Base-by-base conservation (phyloP, 352 stramenopile genomes). In the Globisporangium sylvaticum region DNA sequence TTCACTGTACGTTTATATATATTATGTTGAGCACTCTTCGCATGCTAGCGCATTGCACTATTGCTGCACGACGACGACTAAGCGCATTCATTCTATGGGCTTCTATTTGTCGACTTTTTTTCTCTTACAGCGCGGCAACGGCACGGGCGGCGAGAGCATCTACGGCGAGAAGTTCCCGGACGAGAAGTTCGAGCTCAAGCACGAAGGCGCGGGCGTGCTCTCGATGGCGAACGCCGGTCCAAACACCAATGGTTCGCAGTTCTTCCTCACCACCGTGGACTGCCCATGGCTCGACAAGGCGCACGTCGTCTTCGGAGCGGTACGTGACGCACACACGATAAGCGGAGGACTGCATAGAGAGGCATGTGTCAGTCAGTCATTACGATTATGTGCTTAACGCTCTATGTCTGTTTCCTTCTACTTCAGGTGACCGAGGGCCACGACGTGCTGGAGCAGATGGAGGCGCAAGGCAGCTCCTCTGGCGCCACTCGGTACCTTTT, bases 221-320 rank as follows among this genome's bases (percentile, higher is more conserved):
- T 97, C 90, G 54, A 99, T 99, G 96, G 97, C 97, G 27, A 99
- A 99, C 78, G 90, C 90, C 5, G 97, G 97, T 1, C 89, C 87
- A 7, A 91, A 99, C 87, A 99, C 96, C 1, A 99, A 99, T 78
- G 95, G 95, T 22, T 98, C 92, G 71, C 96, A 99, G 82, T 99
- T 99, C 81, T 99, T 99, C 84, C 92, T 99, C 52, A 97, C 88
- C 27, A 97, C 89, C 0, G 91, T 96, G 61, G 88, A 97, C 81
- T 96, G 89, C 67, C 86, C 87, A 0, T 97, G 90, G 90, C 77
- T 97, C 64, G 91, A 97, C 75, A 78, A 81, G 64, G 80, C 79
- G 18, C 91, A 97, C 76, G 88, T 97, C 29, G 91, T 97, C 58
- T 97, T 99, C 72, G 98, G 97, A 62, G 89, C 97, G 66, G 90